Conservation (phyloP, 768 basidiomycete species). For the Multifurca ochricompacta region DNA sequence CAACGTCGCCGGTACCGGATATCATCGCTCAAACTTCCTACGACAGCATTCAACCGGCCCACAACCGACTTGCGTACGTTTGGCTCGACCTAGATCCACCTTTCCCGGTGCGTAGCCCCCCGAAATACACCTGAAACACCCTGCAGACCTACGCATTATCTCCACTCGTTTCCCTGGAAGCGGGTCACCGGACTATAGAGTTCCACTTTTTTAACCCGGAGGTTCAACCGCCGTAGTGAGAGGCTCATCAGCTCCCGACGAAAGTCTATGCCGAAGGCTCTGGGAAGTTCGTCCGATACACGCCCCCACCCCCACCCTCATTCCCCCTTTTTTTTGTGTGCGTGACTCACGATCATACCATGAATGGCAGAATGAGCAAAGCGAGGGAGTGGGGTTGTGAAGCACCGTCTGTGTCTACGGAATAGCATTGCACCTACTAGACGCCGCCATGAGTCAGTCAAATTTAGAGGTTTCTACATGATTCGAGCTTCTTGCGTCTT, state of each 20-base stretch:
- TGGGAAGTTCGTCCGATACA: neutral
- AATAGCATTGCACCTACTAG: neutral
- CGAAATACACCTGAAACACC: conserved; percentile 1
- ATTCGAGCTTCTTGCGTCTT: too few relatives aligned
- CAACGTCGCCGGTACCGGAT: neutral
- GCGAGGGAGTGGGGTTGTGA: neutral
- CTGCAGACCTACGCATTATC: neutral
- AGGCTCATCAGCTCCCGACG: neutral
- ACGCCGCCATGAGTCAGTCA: neutral
- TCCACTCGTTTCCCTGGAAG: neutral
- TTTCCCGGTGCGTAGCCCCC: neutral
- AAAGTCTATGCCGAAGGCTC: neutral
- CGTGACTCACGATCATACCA: neutral
- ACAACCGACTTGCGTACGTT: too few relatives aligned
- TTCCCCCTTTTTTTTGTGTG: too few relatives aligned
- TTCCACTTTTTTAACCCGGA: neutral
- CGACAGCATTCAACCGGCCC: neutral
- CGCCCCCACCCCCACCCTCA: too few relatives aligned
- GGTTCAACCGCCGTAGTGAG: neutral
- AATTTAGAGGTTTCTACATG: too few relatives aligned
- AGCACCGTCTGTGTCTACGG: neutral
- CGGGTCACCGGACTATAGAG: neutral
- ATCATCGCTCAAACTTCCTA: too few relatives aligned
- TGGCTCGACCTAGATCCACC: neutral
- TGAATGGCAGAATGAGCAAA: neutral